Evolutionary conservation across 768 basidiomycete genomes (phyloP).

Genomic region (Atractiella rhizophila): DNA sequence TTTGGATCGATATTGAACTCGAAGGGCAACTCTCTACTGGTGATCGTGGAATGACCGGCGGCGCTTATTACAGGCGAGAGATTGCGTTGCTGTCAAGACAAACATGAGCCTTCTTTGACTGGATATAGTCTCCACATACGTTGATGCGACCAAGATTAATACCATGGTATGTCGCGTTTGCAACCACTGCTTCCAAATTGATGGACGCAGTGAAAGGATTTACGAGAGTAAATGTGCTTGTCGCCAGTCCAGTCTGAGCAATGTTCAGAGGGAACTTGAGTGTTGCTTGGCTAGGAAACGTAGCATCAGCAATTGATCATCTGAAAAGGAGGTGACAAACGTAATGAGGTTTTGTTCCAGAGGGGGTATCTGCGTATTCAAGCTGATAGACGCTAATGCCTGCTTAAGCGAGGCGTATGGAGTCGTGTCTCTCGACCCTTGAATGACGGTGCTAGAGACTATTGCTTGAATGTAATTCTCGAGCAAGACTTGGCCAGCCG

Average conservation of each 20-base stretch:
- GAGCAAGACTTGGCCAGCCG: slow-evolving; percentile 32
- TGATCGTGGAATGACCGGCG: slow-evolving; percentile 33
- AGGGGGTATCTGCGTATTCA: slow-evolving; percentile 39
- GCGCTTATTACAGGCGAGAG: slow-evolving; percentile 31
- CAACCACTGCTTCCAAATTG: slow-evolving; percentile 33
- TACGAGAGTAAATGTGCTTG: slow-evolving; percentile 32
- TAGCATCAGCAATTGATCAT: too few species aligned
- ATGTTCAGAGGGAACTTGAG: slow-evolving; percentile 40
- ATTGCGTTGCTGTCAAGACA: not conserved
- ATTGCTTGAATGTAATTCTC: slow-evolving; percentile 46
- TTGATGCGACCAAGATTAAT: slow-evolving; percentile 29
- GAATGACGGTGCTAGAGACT: slow-evolving; percentile 32
- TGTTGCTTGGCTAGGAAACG: too few species aligned
- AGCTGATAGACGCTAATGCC: slow-evolving; percentile 35
- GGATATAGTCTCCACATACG: not conserved
- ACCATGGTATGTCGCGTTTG: slow-evolving; percentile 33
- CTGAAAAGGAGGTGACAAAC: slow-evolving; percentile 32
- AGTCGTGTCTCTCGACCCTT: slow-evolving; percentile 34
- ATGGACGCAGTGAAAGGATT: slow-evolving; percentile 53
- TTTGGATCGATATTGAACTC: slow-evolving; percentile 39
- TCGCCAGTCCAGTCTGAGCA: slow-evolving; percentile 34
- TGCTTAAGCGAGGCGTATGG: slow-evolving; percentile 35
- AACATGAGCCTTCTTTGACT: not conserved
- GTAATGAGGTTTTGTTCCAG: slow-evolving; percentile 37
- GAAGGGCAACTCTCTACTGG: slow-evolving; percentile 35